A percentile compares a stretch with the other conserved stretches of the same genome.
Evolutionary conservation across 2,329 filamentous ascomycete genomes (phyloP).

Genomic region (Exophiala sp.): DNA sequence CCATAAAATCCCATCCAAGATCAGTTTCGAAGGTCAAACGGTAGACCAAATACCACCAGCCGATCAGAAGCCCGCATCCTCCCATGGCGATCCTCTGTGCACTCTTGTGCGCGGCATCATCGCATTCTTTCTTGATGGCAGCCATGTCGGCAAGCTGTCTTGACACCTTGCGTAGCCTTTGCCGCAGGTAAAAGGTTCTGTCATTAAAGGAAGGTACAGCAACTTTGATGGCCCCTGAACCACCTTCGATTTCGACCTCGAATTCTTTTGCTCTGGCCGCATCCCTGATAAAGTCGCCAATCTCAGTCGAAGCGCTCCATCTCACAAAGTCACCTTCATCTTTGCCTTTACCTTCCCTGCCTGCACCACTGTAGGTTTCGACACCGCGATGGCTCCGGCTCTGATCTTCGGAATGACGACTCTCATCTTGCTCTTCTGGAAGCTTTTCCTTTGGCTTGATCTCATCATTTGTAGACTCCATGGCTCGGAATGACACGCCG

Average conservation of each 20-base stretch:
- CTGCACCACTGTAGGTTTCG: conserved; percentile 68
- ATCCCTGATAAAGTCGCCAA: conserved; percentile 91
- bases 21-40: conserved; percentile 65
- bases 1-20: conserved; percentile 85
- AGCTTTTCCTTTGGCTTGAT: conserved; percentile 37
- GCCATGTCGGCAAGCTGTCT: conserved; percentile 65
- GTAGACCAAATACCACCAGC: conserved; percentile 83
- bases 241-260: conserved; percentile 74
- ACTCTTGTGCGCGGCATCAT: conserved; percentile 68
- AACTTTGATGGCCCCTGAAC: conserved; percentile 65
- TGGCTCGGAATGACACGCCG: conserved; percentile 72
- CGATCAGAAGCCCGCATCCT: conserved; percentile 68
- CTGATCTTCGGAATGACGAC: conserved; percentile 32
- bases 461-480: conserved; percentile 66
- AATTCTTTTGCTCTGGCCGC: conserved; percentile 82
- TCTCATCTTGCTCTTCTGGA: conserved; percentile 45
- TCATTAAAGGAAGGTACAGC: conserved; percentile 85
- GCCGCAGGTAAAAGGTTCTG: conserved; percentile 81
- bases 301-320: conserved; percentile 84
- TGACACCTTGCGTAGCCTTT: conserved; percentile 69
- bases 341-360: conserved; percentile 54
- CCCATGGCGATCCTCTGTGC: conserved; percentile 76
- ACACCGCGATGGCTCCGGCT: conserved; percentile 57
- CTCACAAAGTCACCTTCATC: conserved; percentile 66
- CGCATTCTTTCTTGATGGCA: conserved; percentile 76